Conservation (phyloP, 2,329 filamentous ascomycete species). For the Exophiala sp. region DNA sequence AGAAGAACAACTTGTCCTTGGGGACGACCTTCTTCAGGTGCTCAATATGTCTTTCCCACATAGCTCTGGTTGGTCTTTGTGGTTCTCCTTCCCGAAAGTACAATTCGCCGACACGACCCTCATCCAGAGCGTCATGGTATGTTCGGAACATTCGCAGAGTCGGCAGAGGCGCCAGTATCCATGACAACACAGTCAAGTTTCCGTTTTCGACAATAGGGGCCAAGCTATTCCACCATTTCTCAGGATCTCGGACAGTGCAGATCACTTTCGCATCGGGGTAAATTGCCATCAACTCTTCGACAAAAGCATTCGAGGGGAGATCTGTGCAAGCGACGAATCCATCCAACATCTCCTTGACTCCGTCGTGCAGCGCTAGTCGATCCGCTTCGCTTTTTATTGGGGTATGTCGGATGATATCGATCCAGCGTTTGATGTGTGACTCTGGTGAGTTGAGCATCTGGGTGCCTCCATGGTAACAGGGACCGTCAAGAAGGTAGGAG, state of each 20-base stretch:
- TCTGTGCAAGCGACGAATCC: slow-evolving; percentile 51
- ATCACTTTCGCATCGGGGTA: slow-evolving; percentile 52
- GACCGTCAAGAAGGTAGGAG: slow-evolving; percentile 46
- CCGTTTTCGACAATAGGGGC: slow-evolving; percentile 27
- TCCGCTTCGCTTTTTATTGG: slow-evolving; percentile 29
- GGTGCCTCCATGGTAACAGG: slow-evolving; percentile 50
- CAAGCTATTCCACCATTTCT: slow-evolving; percentile 40
- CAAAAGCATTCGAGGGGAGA: slow-evolving; percentile 40
- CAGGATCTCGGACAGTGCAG: slow-evolving; percentile 39
- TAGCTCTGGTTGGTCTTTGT: slow-evolving; percentile 24
- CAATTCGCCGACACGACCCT: slow-evolving; percentile 24
- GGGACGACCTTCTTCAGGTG: slow-evolving; percentile 29
- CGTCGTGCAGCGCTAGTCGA: slow-evolving; percentile 30
- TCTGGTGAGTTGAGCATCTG: slow-evolving; percentile 32
- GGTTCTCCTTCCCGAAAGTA: slow-evolving; percentile 26
- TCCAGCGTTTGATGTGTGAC: slow-evolving; percentile 30
- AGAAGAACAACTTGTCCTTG: slow-evolving; percentile 36
- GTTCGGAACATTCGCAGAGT: slow-evolving; percentile 26
- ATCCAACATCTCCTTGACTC: slow-evolving; percentile 36
- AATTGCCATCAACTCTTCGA: slow-evolving; percentile 46
- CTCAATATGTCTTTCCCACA: slow-evolving; percentile 28
- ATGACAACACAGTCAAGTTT: slow-evolving; percentile 26
- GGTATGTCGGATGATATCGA: slow-evolving; percentile 27
- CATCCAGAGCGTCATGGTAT: slow-evolving; percentile 26
- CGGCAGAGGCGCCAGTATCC: slow-evolving; percentile 25